Percentiles rank a stretch among this genome's conserved stretches.
Conservation (phyloP, 805 yeast genomes). For the Saccharomycopsis amapae region DNA sequence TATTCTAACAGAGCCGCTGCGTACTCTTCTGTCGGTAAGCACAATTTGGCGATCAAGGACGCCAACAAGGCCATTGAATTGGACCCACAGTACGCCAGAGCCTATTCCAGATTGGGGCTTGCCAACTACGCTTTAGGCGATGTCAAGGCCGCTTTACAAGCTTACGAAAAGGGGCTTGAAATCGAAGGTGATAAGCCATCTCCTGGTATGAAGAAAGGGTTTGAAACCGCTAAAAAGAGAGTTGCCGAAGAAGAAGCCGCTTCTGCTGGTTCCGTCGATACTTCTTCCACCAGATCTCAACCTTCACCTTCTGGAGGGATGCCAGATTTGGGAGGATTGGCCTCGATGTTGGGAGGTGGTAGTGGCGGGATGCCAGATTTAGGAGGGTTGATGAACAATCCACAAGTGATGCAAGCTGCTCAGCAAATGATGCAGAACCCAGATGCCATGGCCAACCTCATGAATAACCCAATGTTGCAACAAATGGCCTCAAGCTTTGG, state of each 20-base stretch:
- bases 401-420: slow-evolving; percentile 87
- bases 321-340: slow-evolving; percentile 64
- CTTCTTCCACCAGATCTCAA: slow-evolving; percentile 17
- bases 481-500: slow-evolving; percentile 79
- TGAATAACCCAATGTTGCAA: slow-evolving; percentile 74
- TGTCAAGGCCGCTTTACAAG: slow-evolving; percentile 80
- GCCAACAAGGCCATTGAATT: slow-evolving; percentile 74
- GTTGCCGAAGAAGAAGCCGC: slow-evolving; percentile 65
- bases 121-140: slow-evolving; percentile 95
- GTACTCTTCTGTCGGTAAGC: slow-evolving; percentile 68
- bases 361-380: slow-evolving; percentile 70
- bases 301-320: slow-evolving; percentile 40
- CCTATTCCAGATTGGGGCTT: slow-evolving; percentile 89
- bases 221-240: slow-evolving; percentile 85
- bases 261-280: slow-evolving; percentile 29
- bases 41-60: slow-evolving; percentile 72
- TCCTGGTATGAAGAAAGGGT: slow-evolving; percentile 88
- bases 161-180: slow-evolving; percentile 81
- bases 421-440: slow-evolving; percentile 86
- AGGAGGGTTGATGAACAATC: slow-evolving; percentile 72
- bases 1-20: slow-evolving; percentile 97
- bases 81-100: slow-evolving; percentile 81
- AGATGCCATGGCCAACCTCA: slow-evolving; percentile 58
- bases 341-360: slow-evolving; percentile 52
- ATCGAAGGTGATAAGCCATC: slow-evolving; percentile 80